These are phyloP conservation scores for Fusarium nodosum DNA, from an alignment of 2,329 filamentous ascomycete genomes.

Conservation along the genomic window DNA sequence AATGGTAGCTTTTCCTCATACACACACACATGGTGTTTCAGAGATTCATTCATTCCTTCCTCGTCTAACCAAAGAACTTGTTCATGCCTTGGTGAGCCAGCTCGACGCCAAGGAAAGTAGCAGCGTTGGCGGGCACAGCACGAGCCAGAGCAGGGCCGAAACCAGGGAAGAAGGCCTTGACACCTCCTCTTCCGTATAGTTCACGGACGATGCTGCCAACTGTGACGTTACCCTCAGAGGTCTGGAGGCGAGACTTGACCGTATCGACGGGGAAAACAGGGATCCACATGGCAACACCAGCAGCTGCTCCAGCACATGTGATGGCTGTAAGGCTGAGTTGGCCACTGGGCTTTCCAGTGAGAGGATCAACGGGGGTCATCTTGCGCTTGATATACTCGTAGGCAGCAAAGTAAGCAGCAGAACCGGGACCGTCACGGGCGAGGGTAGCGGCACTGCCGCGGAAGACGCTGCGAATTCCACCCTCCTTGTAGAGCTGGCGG, in stretches of 20 bases:
- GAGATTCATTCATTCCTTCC: background rate
- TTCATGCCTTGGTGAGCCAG: conserved; percentile 86
- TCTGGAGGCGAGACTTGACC: conserved; percentile 94
- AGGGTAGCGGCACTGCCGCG: conserved; percentile 91
- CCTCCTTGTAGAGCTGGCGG: conserved; percentile 90
- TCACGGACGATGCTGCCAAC: conserved; percentile 83
- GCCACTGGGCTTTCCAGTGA: conserved; percentile 78
- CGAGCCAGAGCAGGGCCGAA: conserved; percentile 92
- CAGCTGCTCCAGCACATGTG: conserved; percentile 87
- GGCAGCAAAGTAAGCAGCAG: conserved; percentile 94
- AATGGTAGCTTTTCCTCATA: conserved; percentile 30
- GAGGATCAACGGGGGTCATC: conserved; percentile 84
- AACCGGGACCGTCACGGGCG: conserved; percentile 92
- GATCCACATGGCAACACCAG: conserved; percentile 99
- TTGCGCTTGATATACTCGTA: conserved; percentile 95
- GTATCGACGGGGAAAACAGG: conserved; percentile 98
- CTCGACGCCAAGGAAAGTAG: conserved; percentile 91
- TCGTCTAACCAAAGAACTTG: conserved; percentile 71
- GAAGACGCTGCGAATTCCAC: conserved; percentile 92
- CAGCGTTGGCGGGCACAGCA: conserved; percentile 95
- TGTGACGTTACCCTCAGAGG: conserved; percentile 85
- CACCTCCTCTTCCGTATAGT: conserved; percentile 85
- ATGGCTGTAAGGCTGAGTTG: conserved; percentile 86
- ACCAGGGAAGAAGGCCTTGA: conserved; percentile 96
- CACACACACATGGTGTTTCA: conserved; percentile 7